phyloP scores from a whole-genome alignment of 2,329 filamentous ascomycete species.

The Trichoderma semiorbis region DNA sequence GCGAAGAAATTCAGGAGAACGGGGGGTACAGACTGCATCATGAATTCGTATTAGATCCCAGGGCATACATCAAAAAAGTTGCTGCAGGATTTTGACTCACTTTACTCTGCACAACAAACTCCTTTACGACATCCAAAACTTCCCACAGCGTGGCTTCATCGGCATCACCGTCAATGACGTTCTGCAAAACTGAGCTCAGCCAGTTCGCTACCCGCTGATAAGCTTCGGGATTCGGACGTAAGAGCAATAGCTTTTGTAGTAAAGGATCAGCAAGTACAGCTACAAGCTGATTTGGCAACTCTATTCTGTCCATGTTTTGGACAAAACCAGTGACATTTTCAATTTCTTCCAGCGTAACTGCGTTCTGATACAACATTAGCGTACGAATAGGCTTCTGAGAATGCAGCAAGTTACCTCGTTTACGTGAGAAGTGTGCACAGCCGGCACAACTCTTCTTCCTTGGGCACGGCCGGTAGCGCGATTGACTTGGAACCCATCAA shows the following conservation, averaged over 20 bases:
- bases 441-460: constrained; percentile 51
- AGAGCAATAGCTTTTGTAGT: constrained; percentile 71
- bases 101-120: constrained; percentile 56
- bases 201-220: constrained; percentile 55
- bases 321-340: constrained; percentile 68
- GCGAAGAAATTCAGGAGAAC: constrained; percentile 48
- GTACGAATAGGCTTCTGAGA: neutral
- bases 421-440: constrained; percentile 70
- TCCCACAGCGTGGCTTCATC: constrained; percentile 49
- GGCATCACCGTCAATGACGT: constrained; percentile 51
- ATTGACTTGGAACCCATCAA: constrained; percentile 60
- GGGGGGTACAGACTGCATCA: constrained; percentile 42
- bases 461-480: constrained; percentile 37
- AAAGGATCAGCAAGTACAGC: constrained; percentile 73
- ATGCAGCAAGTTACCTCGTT: constrained; percentile 50
- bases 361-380: constrained; percentile 43
- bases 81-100: constrained; percentile 34
- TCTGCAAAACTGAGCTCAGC: constrained; percentile 54
- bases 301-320: constrained; percentile 70
- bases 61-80: neutral
- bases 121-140: constrained; percentile 52
- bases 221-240: constrained; percentile 54
- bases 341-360: constrained; percentile 72
- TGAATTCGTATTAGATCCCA: constrained; percentile 15
- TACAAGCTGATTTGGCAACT: constrained; percentile 77